Evolutionary conservation across 208 protist genomes (phyloP).

Genomic region (Phytomonas sp.): DNA sequence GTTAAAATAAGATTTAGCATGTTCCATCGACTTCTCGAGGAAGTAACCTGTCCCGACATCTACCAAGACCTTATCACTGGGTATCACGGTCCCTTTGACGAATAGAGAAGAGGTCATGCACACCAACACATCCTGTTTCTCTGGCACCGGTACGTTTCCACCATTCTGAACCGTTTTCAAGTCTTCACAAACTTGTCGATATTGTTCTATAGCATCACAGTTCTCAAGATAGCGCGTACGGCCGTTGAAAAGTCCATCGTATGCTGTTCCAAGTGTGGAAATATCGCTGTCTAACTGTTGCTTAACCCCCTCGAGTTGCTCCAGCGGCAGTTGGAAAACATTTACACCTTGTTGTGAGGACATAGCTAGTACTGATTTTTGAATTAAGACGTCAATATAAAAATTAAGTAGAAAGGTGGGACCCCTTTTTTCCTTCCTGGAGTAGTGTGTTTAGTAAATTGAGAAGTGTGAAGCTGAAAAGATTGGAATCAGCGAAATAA

Average conservation of each 20-base stretch:
- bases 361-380: background rate
- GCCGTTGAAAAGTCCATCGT: slow-evolving; percentile 73
- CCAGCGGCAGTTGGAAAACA: slow-evolving; percentile 65
- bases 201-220: slow-evolving; percentile 61
- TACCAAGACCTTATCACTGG: slow-evolving; percentile 63
- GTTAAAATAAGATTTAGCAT: slow-evolving; percentile 63
- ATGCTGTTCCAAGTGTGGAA: slow-evolving; percentile 59
- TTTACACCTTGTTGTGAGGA: slow-evolving; percentile 23
- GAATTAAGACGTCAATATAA: background rate
- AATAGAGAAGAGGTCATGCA: slow-evolving; percentile 82
- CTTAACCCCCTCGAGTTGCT: slow-evolving; percentile 85
- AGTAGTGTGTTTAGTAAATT: background rate
- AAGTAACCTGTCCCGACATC: slow-evolving; percentile 87
- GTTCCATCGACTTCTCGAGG: slow-evolving; percentile 64
- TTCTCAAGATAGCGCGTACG: slow-evolving; percentile 71
- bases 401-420: background rate
- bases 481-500: background rate
- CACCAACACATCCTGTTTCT: slow-evolving; percentile 54
- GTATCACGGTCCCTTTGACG: slow-evolving; percentile 55
- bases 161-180: slow-evolving; percentile 15
- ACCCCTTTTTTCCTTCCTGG: background rate
- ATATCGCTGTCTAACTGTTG: slow-evolving; percentile 81
- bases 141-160: slow-evolving; percentile 12
- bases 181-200: slow-evolving; percentile 37
- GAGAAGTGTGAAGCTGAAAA: background rate